Percentiles rank a stretch among this genome's conserved stretches.
Conservation (phyloP, 305 asterid genomes). For the Withania somnifera region DNA sequence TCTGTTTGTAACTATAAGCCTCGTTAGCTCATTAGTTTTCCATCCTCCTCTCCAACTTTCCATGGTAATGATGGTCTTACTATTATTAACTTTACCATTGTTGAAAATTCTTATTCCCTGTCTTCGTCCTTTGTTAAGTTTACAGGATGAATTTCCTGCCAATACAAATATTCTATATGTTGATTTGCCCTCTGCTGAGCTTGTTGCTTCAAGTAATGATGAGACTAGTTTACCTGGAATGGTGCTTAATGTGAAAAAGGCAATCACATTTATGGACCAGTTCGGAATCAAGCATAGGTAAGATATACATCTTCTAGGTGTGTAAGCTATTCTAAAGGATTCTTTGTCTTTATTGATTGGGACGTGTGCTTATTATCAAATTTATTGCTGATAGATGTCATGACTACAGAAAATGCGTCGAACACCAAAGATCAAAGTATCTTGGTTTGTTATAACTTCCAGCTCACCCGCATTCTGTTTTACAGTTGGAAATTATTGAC, state of each 20-base stretch:
- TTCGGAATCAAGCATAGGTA: constrained; percentile 82
- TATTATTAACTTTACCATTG: constrained; percentile 6
- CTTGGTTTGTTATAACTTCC: not conserved
- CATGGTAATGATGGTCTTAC: not conserved
- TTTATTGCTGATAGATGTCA: not conserved
- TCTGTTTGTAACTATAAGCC: not conserved
- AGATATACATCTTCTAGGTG: constrained; percentile 10
- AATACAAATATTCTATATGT: constrained; percentile 90
- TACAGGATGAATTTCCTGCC: constrained; percentile 89
- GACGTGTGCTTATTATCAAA: not conserved
- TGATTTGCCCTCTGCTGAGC: constrained; percentile 88
- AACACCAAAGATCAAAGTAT: not conserved
- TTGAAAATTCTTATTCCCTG: constrained; percentile 20
- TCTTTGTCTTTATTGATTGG: not conserved
- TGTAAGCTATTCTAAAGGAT: not conserved
- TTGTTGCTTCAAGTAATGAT: constrained; percentile 61
- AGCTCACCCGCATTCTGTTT: not conserved
- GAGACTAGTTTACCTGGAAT: constrained; percentile 78
- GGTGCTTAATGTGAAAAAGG: constrained; percentile 86
- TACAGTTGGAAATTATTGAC: not conserved
- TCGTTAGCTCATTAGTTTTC: not conserved
- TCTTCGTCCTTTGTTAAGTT: constrained; percentile 41
- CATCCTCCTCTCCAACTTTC: not conserved
- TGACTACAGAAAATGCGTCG: not conserved
- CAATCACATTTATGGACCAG: constrained; percentile 65